These are phyloP conservation scores for Pythium dissimile DNA, from an alignment of 352 stramenopile species.

Conservation along the genomic window DNA sequence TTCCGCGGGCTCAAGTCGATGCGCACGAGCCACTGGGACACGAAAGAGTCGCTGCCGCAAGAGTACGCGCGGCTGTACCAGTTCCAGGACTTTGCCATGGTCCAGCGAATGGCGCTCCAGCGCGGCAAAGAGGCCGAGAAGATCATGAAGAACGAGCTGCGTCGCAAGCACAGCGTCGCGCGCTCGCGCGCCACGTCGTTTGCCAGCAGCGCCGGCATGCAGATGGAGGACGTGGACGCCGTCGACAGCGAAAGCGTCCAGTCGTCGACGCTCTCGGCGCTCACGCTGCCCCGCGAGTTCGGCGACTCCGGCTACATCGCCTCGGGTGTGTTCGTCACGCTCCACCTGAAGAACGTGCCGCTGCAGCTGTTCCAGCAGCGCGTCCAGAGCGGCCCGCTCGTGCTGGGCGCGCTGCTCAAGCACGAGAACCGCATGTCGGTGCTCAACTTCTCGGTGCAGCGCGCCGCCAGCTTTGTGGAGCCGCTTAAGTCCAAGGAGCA, in stretches of 20 bases:
- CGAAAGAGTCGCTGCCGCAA: slow-evolving; percentile 97
- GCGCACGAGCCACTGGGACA: slow-evolving; percentile 95
- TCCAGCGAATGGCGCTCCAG: slow-evolving; percentile 91
- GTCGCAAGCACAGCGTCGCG: slow-evolving; percentile 44
- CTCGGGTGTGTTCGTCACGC: slow-evolving; percentile 92
- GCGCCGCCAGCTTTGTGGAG: slow-evolving; percentile 66
- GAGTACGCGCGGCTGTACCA: slow-evolving; percentile 97
- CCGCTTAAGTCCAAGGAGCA: slow-evolving; percentile 96
- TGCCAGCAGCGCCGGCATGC: slow-evolving; percentile 33
- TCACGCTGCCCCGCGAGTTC: slow-evolving; percentile 50
- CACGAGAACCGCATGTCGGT: slow-evolving; percentile 98
- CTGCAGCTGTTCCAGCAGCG: slow-evolving; percentile 50
- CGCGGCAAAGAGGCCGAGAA: slow-evolving; percentile 72
- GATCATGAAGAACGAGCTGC: slow-evolving; percentile 61
- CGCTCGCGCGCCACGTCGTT: slow-evolving; percentile 59
- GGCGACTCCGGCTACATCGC: slow-evolving; percentile 85
- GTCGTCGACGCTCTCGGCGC: slow-evolving; percentile 1
- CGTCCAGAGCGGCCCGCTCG: slow-evolving; percentile 52
- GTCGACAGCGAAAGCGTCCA: slow-evolving; percentile 49
- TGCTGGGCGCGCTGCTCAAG: slow-evolving; percentile 88
- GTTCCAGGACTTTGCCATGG: slow-evolving; percentile 94
- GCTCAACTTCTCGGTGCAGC: slow-evolving; percentile 95
- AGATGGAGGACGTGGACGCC: slow-evolving; percentile 76
- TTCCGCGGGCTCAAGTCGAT: slow-evolving; percentile 98
- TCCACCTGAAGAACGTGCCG: slow-evolving; percentile 75